Evolutionary conservation across 768 basidiomycete genomes (phyloP).

Genomic region (Boletellus ananiceps): DNA sequence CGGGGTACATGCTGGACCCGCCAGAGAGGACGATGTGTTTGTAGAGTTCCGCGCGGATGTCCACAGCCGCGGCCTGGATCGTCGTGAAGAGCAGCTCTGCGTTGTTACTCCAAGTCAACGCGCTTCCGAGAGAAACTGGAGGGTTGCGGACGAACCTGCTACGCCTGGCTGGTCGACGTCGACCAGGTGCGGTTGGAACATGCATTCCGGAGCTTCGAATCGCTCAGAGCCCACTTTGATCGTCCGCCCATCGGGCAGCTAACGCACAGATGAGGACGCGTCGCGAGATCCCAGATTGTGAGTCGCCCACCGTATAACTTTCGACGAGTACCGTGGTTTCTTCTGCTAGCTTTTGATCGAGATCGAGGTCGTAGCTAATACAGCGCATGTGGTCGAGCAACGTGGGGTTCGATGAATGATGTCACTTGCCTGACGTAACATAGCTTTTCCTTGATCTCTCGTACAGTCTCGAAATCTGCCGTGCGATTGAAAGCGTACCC

Average conservation of each 20-base stretch:
- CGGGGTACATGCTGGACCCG: slow-evolving; percentile 98
- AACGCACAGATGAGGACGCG: slow-evolving; percentile 6
- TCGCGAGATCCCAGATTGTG: neutral
- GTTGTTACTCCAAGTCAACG: neutral
- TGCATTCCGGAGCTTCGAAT: slow-evolving; percentile 98
- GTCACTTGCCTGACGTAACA: slow-evolving; percentile 86
- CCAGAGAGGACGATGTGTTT: slow-evolving; percentile 98
- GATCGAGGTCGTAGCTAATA: slow-evolving; percentile 88
- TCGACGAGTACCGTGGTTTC: slow-evolving; percentile 97
- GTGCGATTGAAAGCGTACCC: slow-evolving; percentile 99
- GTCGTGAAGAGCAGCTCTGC: slow-evolving; percentile 95
- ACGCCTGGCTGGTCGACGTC: slow-evolving; percentile 96
- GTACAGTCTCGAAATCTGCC: slow-evolving; percentile 97
- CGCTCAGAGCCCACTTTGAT: slow-evolving; percentile 99
- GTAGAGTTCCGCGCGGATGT: slow-evolving; percentile 87
- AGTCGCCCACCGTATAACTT: slow-evolving; percentile 78
- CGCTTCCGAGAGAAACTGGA: neutral
- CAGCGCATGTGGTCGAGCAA: neutral
- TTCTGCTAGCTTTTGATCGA: slow-evolving; percentile 88
- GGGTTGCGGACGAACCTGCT: slow-evolving; percentile 54
- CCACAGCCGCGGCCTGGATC: slow-evolving; percentile 87
- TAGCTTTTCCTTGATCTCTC: slow-evolving; percentile 98
- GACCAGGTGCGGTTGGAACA: slow-evolving; percentile 99
- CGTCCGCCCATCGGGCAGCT: slow-evolving; percentile 92
- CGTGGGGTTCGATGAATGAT: neutral